Evolutionary conservation across 306 rosid species (phyloP).

Genomic region (Delonix regia): DNA sequence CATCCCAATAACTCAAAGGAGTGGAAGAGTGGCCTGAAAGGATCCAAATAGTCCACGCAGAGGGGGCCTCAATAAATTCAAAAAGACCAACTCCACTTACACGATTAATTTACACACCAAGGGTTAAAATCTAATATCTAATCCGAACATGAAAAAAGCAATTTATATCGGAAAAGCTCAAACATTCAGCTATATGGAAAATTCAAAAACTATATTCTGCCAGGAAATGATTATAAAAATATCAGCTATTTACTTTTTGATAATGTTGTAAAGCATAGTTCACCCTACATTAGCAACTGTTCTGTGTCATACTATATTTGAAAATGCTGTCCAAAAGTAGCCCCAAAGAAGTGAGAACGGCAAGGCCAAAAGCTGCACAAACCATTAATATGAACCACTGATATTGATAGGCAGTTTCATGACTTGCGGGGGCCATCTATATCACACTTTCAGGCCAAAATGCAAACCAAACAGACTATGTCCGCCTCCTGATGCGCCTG

Average conservation of each 20-base stretch:
- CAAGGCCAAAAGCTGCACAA: conserved; percentile 34
- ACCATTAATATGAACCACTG: conserved; percentile 16
- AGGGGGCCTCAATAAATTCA: background rate
- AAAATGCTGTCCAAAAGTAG: conserved; percentile 37
- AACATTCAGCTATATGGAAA: background rate
- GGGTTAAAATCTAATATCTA: background rate
- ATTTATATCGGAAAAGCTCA: background rate
- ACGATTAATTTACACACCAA: no score
- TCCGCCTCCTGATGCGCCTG: conserved; percentile 73
- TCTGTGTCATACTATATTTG: conserved; percentile 40
- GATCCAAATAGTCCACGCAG: background rate
- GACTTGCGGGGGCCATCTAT: conserved; percentile 34
- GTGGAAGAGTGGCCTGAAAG: background rate
- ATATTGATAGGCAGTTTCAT: conserved; percentile 36
- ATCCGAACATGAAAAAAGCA: background rate
- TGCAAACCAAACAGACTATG: conserved; percentile 36
- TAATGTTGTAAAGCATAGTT: conserved; percentile 38
- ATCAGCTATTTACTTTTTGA: conserved; percentile 43
- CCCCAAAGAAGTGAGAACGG: conserved; percentile 26
- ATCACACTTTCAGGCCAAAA: conserved; percentile 33
- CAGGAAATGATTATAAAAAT: conserved; percentile 13
- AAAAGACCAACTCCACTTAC: background rate
- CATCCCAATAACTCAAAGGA: background rate
- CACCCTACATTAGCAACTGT: conserved; percentile 46
- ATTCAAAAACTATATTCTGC: conserved; percentile 16